Base-by-base conservation (phyloP, 1,284 basidiomycete genomes). In the Butyriboletus regius region DNA sequence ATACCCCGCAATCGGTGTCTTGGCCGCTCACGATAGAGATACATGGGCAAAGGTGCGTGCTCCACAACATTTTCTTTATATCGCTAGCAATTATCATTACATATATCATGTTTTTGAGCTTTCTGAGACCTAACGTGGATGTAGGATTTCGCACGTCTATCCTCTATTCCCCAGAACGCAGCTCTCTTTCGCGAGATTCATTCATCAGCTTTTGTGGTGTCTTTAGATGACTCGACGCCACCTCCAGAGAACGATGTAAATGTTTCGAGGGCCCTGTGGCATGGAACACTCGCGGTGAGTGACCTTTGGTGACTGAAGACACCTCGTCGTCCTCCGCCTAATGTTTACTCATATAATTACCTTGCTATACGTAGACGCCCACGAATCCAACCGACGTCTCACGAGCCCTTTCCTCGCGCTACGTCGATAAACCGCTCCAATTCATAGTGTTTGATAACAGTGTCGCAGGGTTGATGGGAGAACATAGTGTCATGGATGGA, bases 401-500 rank as follows among this genome's bases (percentile, higher is more conserved):
- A 17, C 73, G 76, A 35, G 81, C 82, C 10, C 72, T 87, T 28
- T 75, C 77, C 33, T 86, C 85, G 57, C 78, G 86, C 38, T 89
- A 84, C 82, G 82, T 85, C 41, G 89, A 92, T 67, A 92, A 91
- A 67, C 89, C 89, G 8, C 70, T 85, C 47, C 84, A 94, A 67
- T 85, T 91, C 66, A 74, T 91, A 53, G 77, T 91, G 8, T 88
- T 79, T 58, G 85, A 90, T 63, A 90, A 92, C 60, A 81, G 76
- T 20, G 74, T 79, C 53, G 83, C 88, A 2, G 92, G 91, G 5
- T 72, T 91, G 59, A 85, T 93, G 79, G 92, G 92, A 48, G 92
- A 95, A 69, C 91, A 95, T 69, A 90, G 88, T 15, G 78, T 89
- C 57, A 93, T 93, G 89, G 91, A 93, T 62, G 91, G 91, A 39